phyloP scores from a whole-genome alignment of 1,284 basidiomycete species.

The Cerioporus squamosus region DNA sequence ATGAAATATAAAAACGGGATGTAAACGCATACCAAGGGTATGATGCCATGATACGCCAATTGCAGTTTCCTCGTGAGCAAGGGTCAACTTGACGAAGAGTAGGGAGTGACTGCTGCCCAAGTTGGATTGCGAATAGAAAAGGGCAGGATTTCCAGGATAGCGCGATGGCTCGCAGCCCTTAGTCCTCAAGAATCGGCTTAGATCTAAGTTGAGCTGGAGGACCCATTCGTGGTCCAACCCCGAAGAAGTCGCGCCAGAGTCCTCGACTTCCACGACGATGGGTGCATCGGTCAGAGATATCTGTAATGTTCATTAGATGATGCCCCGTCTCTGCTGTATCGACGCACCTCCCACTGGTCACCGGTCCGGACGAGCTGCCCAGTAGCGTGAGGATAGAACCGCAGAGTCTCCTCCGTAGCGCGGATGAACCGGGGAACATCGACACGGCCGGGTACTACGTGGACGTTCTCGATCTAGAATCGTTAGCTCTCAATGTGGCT shows the following conservation, averaged over 20 bases:
- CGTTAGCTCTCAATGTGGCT: not conserved
- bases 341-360: slow-evolving; percentile 34
- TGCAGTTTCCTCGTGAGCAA: slow-evolving; percentile 28
- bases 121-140: no score
- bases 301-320: not conserved
- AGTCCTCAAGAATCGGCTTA: slow-evolving; percentile 24
- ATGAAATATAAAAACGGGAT: not conserved
- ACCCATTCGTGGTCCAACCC: slow-evolving; percentile 24
- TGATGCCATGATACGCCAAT: slow-evolving; percentile 42
- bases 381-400: slow-evolving; percentile 32
- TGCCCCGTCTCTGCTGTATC: not conserved
- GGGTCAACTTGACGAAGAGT: slow-evolving; percentile 34
- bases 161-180: not conserved
- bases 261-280: slow-evolving; percentile 12
- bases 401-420: slow-evolving; percentile 30
- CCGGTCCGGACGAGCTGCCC: slow-evolving; percentile 26
- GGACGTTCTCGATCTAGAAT: slow-evolving; percentile 35
- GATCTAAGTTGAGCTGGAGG: slow-evolving; percentile 25
- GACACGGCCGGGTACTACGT: slow-evolving; percentile 31
- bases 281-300: slow-evolving; percentile 10
- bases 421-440: slow-evolving; percentile 26
- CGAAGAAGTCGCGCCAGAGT: not conserved
- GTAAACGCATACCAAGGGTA: slow-evolving; percentile 24
- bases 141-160: not conserved
- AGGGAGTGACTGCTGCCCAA: slow-evolving; percentile 19